A percentile compares a stretch with the other conserved stretches of the same genome.
Evolutionary conservation across 2,329 filamentous ascomycete species (phyloP).

Genomic region (Didymella pomorum): DNA sequence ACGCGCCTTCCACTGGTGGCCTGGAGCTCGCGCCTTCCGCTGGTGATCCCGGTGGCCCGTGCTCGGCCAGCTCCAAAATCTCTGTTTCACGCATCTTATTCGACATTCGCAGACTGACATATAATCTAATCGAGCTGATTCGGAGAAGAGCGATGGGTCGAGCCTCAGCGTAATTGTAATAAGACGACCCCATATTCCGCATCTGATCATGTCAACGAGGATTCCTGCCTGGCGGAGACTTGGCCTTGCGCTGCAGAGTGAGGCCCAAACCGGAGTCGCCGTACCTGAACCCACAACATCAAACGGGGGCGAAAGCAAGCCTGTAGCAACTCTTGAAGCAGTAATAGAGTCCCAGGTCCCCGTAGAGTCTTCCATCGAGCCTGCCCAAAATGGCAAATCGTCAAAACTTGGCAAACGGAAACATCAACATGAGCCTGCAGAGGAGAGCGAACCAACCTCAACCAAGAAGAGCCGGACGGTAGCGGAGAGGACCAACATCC

Average conservation of each 20-base stretch:
- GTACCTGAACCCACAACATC: constrained; percentile 29
- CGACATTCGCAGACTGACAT: constrained; percentile 40
- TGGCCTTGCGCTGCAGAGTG: constrained; percentile 66
- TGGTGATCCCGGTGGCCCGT: constrained; percentile 25
- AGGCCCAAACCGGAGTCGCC: constrained; percentile 50
- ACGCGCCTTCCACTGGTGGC: constrained; percentile 45
- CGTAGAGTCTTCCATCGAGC: constrained; percentile 25
- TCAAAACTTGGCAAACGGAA: constrained; percentile 50
- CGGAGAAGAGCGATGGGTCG: constrained; percentile 46
- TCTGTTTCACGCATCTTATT: constrained; percentile 47
- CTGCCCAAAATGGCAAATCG: constrained; percentile 35
- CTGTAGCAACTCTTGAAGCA: constrained; percentile 14
- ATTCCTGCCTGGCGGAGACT: constrained; percentile 67
- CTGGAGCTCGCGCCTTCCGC: constrained; percentile 23
- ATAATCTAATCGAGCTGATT: constrained; percentile 43
- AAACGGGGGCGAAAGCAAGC: constrained; percentile 22
- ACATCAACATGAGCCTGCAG: constrained; percentile 46
- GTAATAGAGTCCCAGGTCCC: constrained; percentile 16
- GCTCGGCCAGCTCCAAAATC: constrained; percentile 38
- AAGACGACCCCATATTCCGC: constrained; percentile 36
- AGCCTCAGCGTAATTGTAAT: constrained; percentile 30
- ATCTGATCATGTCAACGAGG: constrained; percentile 43
- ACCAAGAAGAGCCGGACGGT: constrained; percentile 27
- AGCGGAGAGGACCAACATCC: background rate
- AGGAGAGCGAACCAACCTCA: constrained; percentile 27